phyloP scores from a whole-genome alignment of 768 basidiomycete species.

The Pleurotus salmoneostramineus region DNA sequence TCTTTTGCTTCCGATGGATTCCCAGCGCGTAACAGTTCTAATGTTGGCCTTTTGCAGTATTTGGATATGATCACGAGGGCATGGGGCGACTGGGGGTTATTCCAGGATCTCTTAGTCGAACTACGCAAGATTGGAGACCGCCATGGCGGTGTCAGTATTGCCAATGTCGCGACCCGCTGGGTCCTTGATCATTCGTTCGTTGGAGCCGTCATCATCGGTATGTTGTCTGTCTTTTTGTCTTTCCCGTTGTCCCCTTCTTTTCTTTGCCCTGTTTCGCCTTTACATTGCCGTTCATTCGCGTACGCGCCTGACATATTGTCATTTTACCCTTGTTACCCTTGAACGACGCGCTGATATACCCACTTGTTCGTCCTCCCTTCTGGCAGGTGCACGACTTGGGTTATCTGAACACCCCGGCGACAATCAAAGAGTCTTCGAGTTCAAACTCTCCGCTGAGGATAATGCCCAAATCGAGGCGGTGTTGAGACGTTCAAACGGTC shows the following conservation, averaged over 20 bases:
- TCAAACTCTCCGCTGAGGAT: constrained; percentile 54
- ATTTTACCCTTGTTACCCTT: too few species aligned
- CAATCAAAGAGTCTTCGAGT: constrained; percentile 59
- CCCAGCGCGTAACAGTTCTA: too few species aligned
- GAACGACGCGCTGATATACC: neutral
- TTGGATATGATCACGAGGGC: constrained; percentile 77
- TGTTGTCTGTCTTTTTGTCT: constrained; percentile 8
- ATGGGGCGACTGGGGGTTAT: constrained; percentile 77
- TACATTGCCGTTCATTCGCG: neutral
- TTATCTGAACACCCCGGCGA: constrained; percentile 71
- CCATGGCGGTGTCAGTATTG: constrained; percentile 62
- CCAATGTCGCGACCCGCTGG: constrained; percentile 82
- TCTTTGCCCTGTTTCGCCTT: neutral
- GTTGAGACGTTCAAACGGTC: constrained; percentile 55
- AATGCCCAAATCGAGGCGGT: constrained; percentile 60
- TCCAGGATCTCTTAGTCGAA: constrained; percentile 59
- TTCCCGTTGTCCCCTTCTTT: neutral
- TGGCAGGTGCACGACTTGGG: constrained; percentile 65
- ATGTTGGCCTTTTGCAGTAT: constrained; percentile 44
- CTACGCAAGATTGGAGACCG: constrained; percentile 65
- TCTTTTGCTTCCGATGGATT: neutral
- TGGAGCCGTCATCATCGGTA: constrained; percentile 78
- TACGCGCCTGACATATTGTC: neutral
- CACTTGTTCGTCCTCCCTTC: neutral
- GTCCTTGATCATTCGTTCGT: constrained; percentile 75